Base-by-base conservation (phyloP, 306 rosid species). In the Ammopiptanthus mongolicus region DNA sequence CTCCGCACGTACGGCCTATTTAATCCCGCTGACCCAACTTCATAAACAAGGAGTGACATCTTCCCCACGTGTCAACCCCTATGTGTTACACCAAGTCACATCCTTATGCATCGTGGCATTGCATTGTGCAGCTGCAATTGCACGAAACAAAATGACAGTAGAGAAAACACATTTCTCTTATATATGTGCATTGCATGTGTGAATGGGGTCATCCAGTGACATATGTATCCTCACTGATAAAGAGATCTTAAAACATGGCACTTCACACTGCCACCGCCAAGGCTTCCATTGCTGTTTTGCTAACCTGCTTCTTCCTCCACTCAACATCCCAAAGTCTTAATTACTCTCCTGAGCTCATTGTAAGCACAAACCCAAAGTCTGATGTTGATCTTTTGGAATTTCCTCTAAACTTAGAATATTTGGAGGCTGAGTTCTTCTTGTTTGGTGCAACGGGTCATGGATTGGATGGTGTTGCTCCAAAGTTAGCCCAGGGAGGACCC, bases 371-470 rank as follows among this genome's bases (percentile, higher is more conserved):
- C 39, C 78, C 87, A 2, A 15, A 68, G n/a, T 61, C 76, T 0
- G 91, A 90, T 55, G 63, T 22, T n/a, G 92, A 86, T 76, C 88
- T 82, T 51, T 5, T 90, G 12, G 90, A 87, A 44, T 87, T 87
- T 61, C 78, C 90, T 6, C 65, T 86, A 5, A 86, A 87, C 48
- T 73, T 90, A 47, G 92, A 74, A 84, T 87, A 39, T 51, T 55
- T 89, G 65, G 88, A 82, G 74, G 92, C 91, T 6, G 97, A 91
- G 31, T 87, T 91, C 81, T 87, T 81, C 58, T 55, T 91, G 36
- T 66, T n/a, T 51, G 92, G 89, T 23, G 63, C 92, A 34, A 53
- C 67, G 6, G 92, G 91, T 19, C 46, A 19, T 74, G 94, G 94
- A 11, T 71, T 91, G 34, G 97, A 89, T 29, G 34, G 0, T 65